Evolutionary conservation across 192 early-diverging fungal species (phyloP).

Genomic region (Dimargaris xerosporica): DNA sequence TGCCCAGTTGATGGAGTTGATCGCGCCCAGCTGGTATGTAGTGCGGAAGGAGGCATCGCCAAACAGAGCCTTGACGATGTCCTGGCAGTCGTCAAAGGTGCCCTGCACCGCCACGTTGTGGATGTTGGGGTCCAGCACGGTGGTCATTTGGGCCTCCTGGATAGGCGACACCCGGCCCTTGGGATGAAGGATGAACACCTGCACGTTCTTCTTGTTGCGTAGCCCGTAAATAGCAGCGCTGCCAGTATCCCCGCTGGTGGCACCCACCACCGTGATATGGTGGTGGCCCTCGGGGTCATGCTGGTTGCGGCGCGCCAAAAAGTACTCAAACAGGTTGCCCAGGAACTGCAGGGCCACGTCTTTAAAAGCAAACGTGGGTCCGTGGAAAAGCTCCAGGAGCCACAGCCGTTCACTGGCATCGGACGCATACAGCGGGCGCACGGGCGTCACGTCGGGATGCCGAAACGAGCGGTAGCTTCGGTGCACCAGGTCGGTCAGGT

Average conservation of each 20-base stretch:
- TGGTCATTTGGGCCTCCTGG: slow-evolving; percentile 98
- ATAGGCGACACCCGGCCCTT: slow-evolving; percentile 79
- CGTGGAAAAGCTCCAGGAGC: slow-evolving; percentile 87
- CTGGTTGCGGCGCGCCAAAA: slow-evolving; percentile 61
- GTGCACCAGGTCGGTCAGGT: slow-evolving; percentile 49
- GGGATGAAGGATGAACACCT: slow-evolving; percentile 88
- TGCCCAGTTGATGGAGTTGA: slow-evolving; percentile 99
- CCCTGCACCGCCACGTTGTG: slow-evolving; percentile 80
- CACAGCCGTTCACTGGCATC: slow-evolving; percentile 14
- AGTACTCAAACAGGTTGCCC: slow-evolving; percentile 96
- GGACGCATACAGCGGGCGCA: slow-evolving; percentile 23
- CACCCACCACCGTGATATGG: slow-evolving; percentile 78
- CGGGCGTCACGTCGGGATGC: slow-evolving; percentile 56
- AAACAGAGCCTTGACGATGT: slow-evolving; percentile 86
- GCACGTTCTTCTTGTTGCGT: slow-evolving; percentile 79
- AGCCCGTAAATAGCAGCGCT: slow-evolving; percentile 97
- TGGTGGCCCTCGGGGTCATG: slow-evolving; percentile 17
- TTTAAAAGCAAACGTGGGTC: slow-evolving; percentile 97
- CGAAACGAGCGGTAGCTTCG: slow-evolving; percentile 72
- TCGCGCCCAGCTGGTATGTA: slow-evolving; percentile 70
- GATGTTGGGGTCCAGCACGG: slow-evolving; percentile 83
- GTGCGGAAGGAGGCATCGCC: slow-evolving; percentile 54
- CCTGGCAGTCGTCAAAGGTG: slow-evolving; percentile 97
- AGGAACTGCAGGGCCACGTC: slow-evolving; percentile 94
- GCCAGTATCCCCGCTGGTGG: slow-evolving; percentile 93